Conservation (phyloP, 805 yeast species). For the Debaryomyces maramus region DNA sequence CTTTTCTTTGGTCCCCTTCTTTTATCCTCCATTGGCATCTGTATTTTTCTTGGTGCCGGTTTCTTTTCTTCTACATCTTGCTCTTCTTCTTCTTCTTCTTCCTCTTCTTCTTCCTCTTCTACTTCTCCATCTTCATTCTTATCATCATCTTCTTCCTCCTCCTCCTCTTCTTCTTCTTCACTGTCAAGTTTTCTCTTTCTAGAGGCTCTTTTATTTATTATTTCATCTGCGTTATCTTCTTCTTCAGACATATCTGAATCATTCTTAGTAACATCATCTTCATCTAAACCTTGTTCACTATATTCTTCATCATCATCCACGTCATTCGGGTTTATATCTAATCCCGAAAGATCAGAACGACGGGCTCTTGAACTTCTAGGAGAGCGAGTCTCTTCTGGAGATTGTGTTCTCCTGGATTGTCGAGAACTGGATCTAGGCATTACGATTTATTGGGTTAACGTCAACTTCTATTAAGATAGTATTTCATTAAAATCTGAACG, state of each 20-base stretch:
- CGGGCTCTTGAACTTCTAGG: conserved; percentile 7
- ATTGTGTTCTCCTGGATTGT: conserved; percentile 4
- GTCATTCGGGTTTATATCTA: conserved; percentile 19
- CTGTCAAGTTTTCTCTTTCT: conserved; percentile 26
- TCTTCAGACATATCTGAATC: conserved; percentile 17
- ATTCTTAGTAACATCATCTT: conserved; percentile 18
- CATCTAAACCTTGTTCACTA: conserved; percentile 16
- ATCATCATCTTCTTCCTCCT: conserved; percentile 23
- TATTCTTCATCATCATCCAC: conserved; percentile 17
- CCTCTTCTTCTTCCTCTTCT: conserved; percentile 13
- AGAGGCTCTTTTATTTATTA: conserved; percentile 3
- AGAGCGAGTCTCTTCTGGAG: conserved; percentile 6
- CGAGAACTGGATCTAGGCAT: conserved; percentile 10
- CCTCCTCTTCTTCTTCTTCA: conserved; percentile 24
- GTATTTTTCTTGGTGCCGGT: conserved; percentile 7
- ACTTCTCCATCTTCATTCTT: conserved; percentile 16
- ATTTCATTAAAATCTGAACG: no score
- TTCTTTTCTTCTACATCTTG: conserved; percentile 18
- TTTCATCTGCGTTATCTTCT: conserved; percentile 13
- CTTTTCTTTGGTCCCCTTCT: conserved; percentile 37
- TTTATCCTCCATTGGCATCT: conserved; percentile 8
- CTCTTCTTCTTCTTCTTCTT: conserved; percentile 23
- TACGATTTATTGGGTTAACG: background rate
- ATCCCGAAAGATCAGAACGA: conserved; percentile 13
- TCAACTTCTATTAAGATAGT: no score